phyloP scores from a whole-genome alignment of 1,139 yeast species.

The Lodderomyces metapsilosis region DNA sequence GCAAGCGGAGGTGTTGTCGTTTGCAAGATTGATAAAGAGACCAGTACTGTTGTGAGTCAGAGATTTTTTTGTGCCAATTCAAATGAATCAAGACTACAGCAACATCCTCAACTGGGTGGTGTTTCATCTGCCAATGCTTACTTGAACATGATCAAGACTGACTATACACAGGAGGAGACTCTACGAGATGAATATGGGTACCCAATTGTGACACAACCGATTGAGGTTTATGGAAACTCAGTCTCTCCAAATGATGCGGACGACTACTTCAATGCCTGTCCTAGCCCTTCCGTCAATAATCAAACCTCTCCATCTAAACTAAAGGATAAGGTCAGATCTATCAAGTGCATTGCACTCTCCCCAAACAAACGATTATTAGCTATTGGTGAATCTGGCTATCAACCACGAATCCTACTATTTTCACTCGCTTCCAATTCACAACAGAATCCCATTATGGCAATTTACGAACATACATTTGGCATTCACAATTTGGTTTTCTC shows the following conservation, averaged over 20 bases:
- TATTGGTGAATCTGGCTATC: slow-evolving; percentile 66
- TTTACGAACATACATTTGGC: slow-evolving; percentile 66
- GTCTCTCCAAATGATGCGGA: slow-evolving; percentile 9
- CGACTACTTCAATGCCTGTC: slow-evolving; percentile 5
- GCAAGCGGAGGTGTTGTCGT: slow-evolving; percentile 73
- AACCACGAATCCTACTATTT: slow-evolving; percentile 59
- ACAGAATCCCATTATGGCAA: slow-evolving; percentile 48
- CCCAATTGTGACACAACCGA: slow-evolving; percentile 27
- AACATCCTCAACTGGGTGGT: background rate
- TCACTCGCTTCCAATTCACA: slow-evolving; percentile 53
- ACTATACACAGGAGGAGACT: slow-evolving; percentile 9
- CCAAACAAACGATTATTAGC: slow-evolving; percentile 55
- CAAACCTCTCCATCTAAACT: slow-evolving; percentile 30
- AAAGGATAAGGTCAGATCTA: slow-evolving; percentile 49
- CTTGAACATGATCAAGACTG: slow-evolving; percentile 24
- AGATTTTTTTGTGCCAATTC: slow-evolving; percentile 54
- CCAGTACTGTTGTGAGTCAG: slow-evolving; percentile 26
- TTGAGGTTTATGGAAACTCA: slow-evolving; percentile 19
- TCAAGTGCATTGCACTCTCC: slow-evolving; percentile 56
- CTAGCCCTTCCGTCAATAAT: background rate
- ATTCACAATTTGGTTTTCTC: slow-evolving; percentile 55
- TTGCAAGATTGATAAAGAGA: slow-evolving; percentile 24
- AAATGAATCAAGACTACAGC: background rate
- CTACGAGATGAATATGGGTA: slow-evolving; percentile 36
- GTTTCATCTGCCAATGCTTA: slow-evolving; percentile 30